phyloP scores from a whole-genome alignment of 2,329 filamentous ascomycete genomes.

The Aspergillus felis region DNA sequence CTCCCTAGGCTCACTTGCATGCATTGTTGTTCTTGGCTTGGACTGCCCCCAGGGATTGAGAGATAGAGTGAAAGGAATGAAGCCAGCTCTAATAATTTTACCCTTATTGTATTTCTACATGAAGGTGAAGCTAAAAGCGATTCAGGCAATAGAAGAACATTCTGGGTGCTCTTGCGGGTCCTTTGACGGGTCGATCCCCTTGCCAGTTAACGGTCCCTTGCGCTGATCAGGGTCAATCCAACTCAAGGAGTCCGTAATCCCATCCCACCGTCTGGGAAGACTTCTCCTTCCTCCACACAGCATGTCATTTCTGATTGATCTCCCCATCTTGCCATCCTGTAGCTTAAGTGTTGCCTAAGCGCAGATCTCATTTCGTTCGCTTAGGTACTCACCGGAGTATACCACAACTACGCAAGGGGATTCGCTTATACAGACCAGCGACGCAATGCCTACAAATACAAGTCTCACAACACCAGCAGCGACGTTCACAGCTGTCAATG shows the following conservation, averaged over 20 bases:
- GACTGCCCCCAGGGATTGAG: background rate
- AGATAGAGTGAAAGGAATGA: background rate
- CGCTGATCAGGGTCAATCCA: background rate
- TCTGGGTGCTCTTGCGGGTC: background rate
- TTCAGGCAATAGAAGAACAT: background rate
- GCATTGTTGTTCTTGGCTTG: background rate
- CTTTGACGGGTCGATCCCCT: background rate
- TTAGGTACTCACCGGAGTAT: background rate
- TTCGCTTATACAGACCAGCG: background rate
- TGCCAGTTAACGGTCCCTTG: background rate
- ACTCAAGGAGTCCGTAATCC: background rate
- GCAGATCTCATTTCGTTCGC: background rate
- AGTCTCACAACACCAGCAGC: slow-evolving; percentile 13
- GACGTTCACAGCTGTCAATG: slow-evolving; percentile 21
- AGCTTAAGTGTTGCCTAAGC: too few species aligned
- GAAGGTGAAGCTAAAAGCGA: background rate
- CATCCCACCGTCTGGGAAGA: background rate
- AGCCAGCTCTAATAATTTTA: background rate
- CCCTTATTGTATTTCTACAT: background rate
- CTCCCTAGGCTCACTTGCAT: background rate
- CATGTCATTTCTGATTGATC: background rate
- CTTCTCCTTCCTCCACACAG: background rate
- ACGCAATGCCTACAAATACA: background rate
- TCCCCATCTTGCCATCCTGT: too few species aligned
- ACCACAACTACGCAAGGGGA: background rate